Conservation (phyloP, 164 flowering plant genomes). For the Aristolochia fimbriata region DNA sequence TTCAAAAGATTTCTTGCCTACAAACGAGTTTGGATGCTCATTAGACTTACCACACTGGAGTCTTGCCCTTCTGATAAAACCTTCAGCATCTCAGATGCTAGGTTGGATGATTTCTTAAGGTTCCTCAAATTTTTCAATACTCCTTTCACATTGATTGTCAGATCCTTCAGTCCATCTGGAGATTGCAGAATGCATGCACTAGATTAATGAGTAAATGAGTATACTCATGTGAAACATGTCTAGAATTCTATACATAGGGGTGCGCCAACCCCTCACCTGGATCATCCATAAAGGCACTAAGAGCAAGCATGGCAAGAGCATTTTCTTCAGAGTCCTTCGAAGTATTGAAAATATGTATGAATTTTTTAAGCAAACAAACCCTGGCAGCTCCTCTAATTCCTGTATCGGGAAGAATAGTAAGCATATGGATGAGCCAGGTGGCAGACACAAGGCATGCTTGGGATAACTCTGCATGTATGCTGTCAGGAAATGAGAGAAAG, state of each 20-base stretch:
- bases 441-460: conserved; percentile 65
- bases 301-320: conserved; percentile 63
- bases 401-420: conserved; percentile 59
- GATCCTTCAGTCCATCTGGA: conserved; percentile 57
- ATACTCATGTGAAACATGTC: too few species aligned
- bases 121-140: conserved; percentile 57
- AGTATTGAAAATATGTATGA: conserved; percentile 48
- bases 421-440: conserved; percentile 67
- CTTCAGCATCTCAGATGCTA: conserved; percentile 60
- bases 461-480: conserved; percentile 38
- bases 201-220: not conserved
- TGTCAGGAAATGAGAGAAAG: too few species aligned
- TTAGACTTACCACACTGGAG: conserved; percentile 40
- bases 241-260: not conserved
- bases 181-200: not conserved
- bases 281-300: conserved; percentile 51
- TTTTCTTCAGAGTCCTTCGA: conserved; percentile 48
- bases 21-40: too few species aligned
- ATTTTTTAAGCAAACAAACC: conserved; percentile 51
- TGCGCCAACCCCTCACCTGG: conserved; percentile 35
- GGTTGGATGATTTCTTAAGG: conserved; percentile 42
- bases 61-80: conserved; percentile 50
- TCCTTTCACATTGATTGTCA: conserved; percentile 42
- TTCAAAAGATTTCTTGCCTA: too few species aligned
- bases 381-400: conserved; percentile 70